A percentile compares a stretch with the other conserved stretches of the same genome.
phyloP scores from a whole-genome alignment of 2,329 filamentous ascomycete species.

The Fusarium udum region DNA sequence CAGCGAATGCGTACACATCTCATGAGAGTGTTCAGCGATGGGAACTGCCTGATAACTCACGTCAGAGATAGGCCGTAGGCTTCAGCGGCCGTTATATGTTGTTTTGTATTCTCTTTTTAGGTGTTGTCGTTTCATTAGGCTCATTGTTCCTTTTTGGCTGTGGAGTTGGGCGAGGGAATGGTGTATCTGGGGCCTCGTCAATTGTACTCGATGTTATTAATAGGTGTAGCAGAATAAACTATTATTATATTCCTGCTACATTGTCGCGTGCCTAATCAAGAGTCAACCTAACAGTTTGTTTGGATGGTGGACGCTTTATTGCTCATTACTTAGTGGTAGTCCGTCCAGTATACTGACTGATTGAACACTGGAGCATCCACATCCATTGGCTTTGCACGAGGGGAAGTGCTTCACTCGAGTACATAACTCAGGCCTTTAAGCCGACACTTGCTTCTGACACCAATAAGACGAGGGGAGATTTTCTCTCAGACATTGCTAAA shows the following conservation, averaged over 20 bases:
- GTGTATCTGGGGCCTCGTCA: background rate
- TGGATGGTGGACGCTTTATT: too few species aligned
- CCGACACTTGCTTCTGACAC: background rate
- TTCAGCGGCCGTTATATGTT: rapidly evolving
- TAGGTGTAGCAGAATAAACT: background rate
- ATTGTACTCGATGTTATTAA: background rate
- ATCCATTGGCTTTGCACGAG: too few species aligned
- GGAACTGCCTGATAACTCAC: conserved; percentile 39
- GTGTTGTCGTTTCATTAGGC: background rate
- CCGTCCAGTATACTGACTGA: background rate
- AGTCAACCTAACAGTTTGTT: background rate
- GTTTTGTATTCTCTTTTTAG: background rate
- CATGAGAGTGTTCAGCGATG: conserved; percentile 29
- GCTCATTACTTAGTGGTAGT: background rate
- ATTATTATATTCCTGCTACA: background rate
- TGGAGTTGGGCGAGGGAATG: background rate
- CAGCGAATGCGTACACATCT: conserved; percentile 18
- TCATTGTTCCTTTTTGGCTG: background rate
- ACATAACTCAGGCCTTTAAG: background rate
- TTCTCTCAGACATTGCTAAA: background rate
- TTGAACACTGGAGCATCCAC: background rate
- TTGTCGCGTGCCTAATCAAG: too few species aligned
- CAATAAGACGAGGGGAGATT: background rate
- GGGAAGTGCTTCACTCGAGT: background rate
- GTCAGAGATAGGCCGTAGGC: background rate